Conservation (phyloP, 176 grass and related monocot genomes). For the Aegilops sharonensis region DNA sequence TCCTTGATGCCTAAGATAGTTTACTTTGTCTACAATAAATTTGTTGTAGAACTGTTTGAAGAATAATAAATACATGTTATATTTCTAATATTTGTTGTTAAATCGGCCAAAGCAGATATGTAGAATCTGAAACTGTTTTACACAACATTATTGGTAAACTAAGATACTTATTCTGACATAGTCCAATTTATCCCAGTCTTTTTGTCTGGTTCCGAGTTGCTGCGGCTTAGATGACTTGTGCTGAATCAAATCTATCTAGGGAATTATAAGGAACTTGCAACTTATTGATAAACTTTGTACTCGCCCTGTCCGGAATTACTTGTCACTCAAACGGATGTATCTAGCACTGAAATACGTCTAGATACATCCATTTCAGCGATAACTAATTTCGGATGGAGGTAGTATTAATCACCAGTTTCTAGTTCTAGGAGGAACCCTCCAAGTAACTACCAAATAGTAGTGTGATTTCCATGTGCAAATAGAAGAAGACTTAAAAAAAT, state of each 20-base stretch:
- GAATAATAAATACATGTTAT: background rate
- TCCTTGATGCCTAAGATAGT: conserved; percentile 20
- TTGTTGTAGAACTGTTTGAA: background rate
- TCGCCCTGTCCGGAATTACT: too few species aligned
- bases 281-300: background rate
- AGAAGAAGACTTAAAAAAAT: conserved; percentile 10
- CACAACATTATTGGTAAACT: background rate
- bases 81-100: background rate
- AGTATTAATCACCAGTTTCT: background rate
- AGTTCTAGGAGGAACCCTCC: conserved; percentile 18
- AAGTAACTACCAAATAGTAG: background rate
- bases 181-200: background rate
- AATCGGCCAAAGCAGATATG: background rate
- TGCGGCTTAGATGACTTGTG: background rate
- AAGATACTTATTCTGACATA: background rate
- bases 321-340: too few species aligned
- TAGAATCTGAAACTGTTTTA: background rate
- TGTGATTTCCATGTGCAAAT: background rate
- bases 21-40: conserved; percentile 17
- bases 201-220: background rate
- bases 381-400: too few species aligned
- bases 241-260: background rate
- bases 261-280: background rate
- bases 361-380: too few species aligned
- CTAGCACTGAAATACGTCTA: too few species aligned